phyloP scores from a whole-genome alignment of 163 green algal species.

The Trebouxiophyceae sp. region DNA sequence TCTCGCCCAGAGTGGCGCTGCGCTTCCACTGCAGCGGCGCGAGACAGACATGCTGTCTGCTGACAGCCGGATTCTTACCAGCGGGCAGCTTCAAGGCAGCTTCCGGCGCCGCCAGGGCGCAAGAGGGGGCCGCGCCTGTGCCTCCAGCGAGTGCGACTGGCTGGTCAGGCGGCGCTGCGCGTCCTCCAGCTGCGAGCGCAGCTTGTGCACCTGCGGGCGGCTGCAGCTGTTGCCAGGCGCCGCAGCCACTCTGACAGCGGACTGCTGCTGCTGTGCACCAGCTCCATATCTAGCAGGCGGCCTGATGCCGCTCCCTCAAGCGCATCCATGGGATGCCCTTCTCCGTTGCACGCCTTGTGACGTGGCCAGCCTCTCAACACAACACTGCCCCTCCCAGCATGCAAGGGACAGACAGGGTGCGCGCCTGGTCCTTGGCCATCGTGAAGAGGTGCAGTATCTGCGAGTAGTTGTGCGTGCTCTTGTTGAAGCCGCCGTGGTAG shows the following conservation, averaged over 20 bases:
- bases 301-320: not conserved
- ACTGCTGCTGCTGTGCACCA: no score
- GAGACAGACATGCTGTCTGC: no score
- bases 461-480: conserved; percentile 87
- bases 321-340: not conserved
- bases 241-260: not conserved
- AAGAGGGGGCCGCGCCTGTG: no score
- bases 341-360: no score
- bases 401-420: no score
- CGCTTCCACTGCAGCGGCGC: conserved; percentile 55
- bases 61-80: no score
- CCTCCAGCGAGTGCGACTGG: conserved; percentile 41
- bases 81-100: no score
- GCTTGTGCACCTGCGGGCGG: not conserved
- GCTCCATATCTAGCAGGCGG: no score
- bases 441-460: conserved; percentile 72
- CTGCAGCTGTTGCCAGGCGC: not conserved
- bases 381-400: no score
- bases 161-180: conserved; percentile 44
- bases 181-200: conserved; percentile 33
- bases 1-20: conserved; percentile 38
- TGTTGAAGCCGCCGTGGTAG: conserved; percentile 84
- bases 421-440: conserved; percentile 53
- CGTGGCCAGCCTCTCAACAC: no score
- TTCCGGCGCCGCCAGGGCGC: no score